Evolutionary conservation across 768 basidiomycete genomes (phyloP).

Genomic region (Russula vinacea): DNA sequence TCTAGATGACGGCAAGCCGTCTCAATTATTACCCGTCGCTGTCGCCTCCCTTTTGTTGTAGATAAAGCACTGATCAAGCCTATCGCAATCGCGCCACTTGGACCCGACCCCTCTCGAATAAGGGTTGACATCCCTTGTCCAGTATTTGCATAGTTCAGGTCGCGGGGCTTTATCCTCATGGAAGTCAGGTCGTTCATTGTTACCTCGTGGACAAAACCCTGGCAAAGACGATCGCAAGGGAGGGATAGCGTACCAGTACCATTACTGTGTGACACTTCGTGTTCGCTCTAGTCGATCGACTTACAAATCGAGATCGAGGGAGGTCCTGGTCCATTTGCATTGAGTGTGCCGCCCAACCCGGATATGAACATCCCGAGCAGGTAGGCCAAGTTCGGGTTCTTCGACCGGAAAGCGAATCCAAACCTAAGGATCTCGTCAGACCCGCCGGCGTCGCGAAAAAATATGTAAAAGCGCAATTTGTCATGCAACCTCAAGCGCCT

Average conservation of each 20-base stretch:
- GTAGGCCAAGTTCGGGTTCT: too few relatives aligned
- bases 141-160: not conserved
- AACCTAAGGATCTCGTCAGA: not conserved
- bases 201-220: not conserved
- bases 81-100: too few relatives aligned
- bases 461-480: not conserved
- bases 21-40: not conserved
- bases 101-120: not conserved
- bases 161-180: not conserved
- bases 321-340: not conserved
- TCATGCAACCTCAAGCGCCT: not conserved
- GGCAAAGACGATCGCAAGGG: not conserved
- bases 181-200: not conserved
- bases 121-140: not conserved
- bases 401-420: too few relatives aligned
- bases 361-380: not conserved
- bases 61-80: too few relatives aligned
- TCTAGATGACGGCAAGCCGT: not conserved
- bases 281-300: not conserved
- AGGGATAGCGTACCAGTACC: not conserved
- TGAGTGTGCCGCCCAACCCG: not conserved
- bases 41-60: not conserved
- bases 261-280: not conserved
- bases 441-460: not conserved
- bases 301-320: not conserved